Percentiles rank a stretch among this genome's conserved stretches.
Conservation (phyloP, 2,329 filamentous ascomycete genomes). For the Raffaelea ambrosiae region DNA sequence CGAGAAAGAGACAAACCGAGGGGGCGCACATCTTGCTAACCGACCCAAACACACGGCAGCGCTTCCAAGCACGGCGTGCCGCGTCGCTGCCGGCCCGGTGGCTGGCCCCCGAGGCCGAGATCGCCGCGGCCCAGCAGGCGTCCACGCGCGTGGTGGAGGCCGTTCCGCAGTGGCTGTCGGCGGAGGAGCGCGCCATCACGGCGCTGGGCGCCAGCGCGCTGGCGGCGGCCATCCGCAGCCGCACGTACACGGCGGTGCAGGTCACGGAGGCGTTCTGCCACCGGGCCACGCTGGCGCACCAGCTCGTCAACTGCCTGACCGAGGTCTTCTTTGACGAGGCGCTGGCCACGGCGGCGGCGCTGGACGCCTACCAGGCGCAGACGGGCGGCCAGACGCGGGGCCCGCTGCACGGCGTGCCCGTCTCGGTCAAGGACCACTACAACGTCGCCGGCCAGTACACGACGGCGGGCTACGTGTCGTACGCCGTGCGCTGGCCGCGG, state of each 20-base stretch:
- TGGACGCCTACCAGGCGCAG: not conserved
- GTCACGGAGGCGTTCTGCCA: not conserved
- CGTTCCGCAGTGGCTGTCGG: too few relatives aligned
- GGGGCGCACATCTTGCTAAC: too few relatives aligned
- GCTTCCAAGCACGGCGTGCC: too few relatives aligned
- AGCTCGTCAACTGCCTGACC: conserved; percentile 17
- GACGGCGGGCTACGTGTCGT: not conserved
- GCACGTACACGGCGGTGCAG: not conserved
- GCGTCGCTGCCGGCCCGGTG: too few relatives aligned
- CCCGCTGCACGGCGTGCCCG: not conserved
- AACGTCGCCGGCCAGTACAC: not conserved
- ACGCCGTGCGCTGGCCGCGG: not conserved
- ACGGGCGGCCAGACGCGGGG: not conserved
- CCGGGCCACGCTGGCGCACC: not conserved
- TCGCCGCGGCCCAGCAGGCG: too few relatives aligned
- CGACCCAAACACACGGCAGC: too few relatives aligned
- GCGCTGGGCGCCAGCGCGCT: not conserved
- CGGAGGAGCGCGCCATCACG: not conserved
- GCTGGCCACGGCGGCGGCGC: not conserved
- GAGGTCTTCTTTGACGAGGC: not conserved
- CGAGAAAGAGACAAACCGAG: too few relatives aligned
- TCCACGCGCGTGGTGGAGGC: too few relatives aligned
- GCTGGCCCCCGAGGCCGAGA: too few relatives aligned
- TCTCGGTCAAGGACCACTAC: not conserved
- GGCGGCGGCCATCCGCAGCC: not conserved